Evolutionary conservation across 2,329 filamentous ascomycete genomes (phyloP).

Genomic region (Sporothrix humicola): DNA sequence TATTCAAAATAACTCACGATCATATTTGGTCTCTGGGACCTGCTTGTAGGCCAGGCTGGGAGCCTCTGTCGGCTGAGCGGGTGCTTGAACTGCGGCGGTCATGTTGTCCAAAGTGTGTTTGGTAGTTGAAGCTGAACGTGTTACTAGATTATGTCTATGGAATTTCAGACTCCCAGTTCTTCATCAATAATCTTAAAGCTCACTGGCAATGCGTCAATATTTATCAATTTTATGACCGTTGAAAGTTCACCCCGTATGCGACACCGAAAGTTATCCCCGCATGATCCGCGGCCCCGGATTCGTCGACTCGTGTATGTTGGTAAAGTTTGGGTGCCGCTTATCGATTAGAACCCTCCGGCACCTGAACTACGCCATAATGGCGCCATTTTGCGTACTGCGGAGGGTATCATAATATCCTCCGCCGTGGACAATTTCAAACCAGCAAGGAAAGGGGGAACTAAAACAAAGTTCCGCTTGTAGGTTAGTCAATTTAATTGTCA

Average conservation of each 20-base stretch:
- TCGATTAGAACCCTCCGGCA: neutral
- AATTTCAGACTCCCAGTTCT: neutral
- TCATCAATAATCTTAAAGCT: neutral
- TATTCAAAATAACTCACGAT: conserved; percentile 42
- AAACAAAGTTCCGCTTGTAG: too few relatives aligned
- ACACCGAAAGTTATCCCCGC: neutral
- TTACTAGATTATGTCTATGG: neutral
- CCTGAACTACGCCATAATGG: too few relatives aligned
- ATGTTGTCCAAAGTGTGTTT: neutral
- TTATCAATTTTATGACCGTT: neutral
- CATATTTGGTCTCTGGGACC: conserved; percentile 45
- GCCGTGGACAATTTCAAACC: too few relatives aligned
- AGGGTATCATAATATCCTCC: too few relatives aligned
- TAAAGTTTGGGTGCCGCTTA: neutral
- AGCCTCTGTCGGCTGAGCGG: neutral
- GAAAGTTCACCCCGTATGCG: neutral
- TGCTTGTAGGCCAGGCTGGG: conserved; percentile 44
- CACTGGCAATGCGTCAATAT: neutral
- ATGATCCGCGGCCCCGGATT: conserved; percentile 1
- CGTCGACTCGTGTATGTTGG: conserved; percentile 8
- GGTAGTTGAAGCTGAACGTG: neutral
- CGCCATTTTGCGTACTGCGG: too few relatives aligned
- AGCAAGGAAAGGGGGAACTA: too few relatives aligned
- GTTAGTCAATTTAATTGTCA: too few relatives aligned
- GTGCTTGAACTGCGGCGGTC: conserved; percentile 31